These are phyloP conservation scores for Dicorynia guianensis DNA, from an alignment of 306 rosid species.

Conservation along the genomic window DNA sequence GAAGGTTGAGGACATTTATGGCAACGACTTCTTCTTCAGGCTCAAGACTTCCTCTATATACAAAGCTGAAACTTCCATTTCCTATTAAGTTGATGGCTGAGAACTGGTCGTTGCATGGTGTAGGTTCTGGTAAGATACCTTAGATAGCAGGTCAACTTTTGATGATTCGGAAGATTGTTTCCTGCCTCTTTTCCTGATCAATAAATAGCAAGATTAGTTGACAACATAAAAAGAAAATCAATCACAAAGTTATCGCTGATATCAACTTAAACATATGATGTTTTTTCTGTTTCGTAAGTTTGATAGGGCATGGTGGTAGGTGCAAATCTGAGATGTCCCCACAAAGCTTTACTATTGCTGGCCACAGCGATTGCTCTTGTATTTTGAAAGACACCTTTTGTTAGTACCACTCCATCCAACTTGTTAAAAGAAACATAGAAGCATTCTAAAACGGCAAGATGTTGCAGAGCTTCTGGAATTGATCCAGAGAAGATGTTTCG, in stretches of 20 bases:
- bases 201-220: background rate
- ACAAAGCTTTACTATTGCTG: background rate
- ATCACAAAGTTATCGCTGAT: background rate
- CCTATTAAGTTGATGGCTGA: no score
- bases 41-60: no score
- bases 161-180: background rate
- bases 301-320: constrained; percentile 2
- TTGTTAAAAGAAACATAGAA: background rate
- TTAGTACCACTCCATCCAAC: background rate
- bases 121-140: constrained; percentile 31
- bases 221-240: background rate
- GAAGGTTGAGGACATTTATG: background rate
- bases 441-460: background rate
- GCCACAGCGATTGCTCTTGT: no score
- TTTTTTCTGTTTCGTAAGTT: background rate
- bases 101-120: no score
- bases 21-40: background rate
- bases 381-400: background rate
- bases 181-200: background rate
- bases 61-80: no score
- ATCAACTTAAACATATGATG: background rate
- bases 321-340: background rate
- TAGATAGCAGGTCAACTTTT: background rate
- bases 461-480: background rate
- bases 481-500: constrained; percentile 1